Base-by-base conservation (phyloP, 139 green algal genomes). In the Bryopsis sp. region DNA sequence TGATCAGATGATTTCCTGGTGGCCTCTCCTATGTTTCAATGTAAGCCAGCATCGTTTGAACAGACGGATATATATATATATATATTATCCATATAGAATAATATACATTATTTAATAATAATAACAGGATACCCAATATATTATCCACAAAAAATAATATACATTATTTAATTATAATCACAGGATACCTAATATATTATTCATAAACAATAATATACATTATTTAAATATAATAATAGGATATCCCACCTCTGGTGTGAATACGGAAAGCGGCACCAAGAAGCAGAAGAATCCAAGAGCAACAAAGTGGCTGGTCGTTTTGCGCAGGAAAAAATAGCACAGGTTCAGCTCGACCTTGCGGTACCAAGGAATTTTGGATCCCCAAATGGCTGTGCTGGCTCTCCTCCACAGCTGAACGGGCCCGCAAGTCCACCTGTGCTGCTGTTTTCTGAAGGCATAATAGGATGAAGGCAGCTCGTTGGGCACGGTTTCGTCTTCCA, bases 371-470 rank as follows among this genome's bases (percentile, higher is more conserved):
- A 69, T 35, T 15, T 69, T 57, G 3, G 62, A 69, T 34, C 35
- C 26, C 62, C 62, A 69, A 24, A 69, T 69, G 35, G 62, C 15
- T 35, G 35, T 11, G 32, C 62, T 69, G 22, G 62, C 19, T 3
- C 62, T 11, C 32, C 37, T 69, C 62, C 62, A 69, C 22, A 69
- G 37, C 26, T 69, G 62, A 3, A 69, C 62, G 26, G 62, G 62
- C 19, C 62, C 62, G 26, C 62, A 69, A 11, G 38, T 69, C 86
- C 87, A 98, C 67, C 94, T 82, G 82, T 97, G 94, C 83, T 99
- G 94, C 88, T 99, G 94, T 77, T 95, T 98, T 76, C 89, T 85
- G 83, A 95, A 99, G 2, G 92, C 89, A 34, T 86, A 89, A 71
- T 97, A 92, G 58, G 79, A 89, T 70, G 82, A 85, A 24, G 94